phyloP scores from a whole-genome alignment of 2,329 filamentous ascomycete species.

The Pleoardoris graminearum region DNA sequence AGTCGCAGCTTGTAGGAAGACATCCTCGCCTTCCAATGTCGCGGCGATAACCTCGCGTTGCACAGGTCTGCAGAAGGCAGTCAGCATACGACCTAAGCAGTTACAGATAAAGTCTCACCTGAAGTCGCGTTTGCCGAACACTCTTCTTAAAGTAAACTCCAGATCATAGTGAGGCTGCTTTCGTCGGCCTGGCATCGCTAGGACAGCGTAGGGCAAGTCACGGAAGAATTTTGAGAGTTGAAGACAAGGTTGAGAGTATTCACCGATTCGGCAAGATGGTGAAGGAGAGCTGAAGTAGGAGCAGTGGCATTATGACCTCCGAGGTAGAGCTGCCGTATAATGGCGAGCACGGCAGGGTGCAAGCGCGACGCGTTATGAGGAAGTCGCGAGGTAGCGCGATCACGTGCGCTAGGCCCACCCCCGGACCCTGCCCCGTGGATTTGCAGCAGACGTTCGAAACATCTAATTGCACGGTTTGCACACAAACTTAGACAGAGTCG shows the following conservation, averaged over 20 bases:
- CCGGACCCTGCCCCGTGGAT: no score
- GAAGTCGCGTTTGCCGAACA: conserved; percentile 75
- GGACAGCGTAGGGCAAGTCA: not conserved
- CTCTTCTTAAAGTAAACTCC: conserved; percentile 72
- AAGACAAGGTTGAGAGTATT: not conserved
- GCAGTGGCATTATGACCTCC: not conserved
- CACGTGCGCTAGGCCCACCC: conserved; percentile 26
- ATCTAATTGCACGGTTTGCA: no score
- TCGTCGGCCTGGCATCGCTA: conserved; percentile 36
- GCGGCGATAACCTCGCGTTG: conserved; percentile 87
- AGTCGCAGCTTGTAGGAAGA: conserved; percentile 89
- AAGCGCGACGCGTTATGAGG: conserved; percentile 14
- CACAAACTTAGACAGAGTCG: no score
- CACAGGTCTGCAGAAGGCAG: conserved; percentile 61
- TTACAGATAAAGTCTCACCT: conserved; percentile 54
- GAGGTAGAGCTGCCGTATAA: not conserved
- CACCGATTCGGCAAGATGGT: not conserved
- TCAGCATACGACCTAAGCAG: conserved; percentile 7
- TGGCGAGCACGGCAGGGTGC: not conserved
- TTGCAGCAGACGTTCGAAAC: no score
- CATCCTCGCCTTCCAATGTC: conserved; percentile 80
- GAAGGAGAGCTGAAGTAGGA: not conserved
- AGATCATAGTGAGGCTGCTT: conserved; percentile 57
- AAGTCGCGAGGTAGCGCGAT: conserved; percentile 21
- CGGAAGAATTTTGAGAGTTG: not conserved